Evolutionary conservation across 78 protist genomes (phyloP).

Genomic region (Dictyostelium capitatum): DNA sequence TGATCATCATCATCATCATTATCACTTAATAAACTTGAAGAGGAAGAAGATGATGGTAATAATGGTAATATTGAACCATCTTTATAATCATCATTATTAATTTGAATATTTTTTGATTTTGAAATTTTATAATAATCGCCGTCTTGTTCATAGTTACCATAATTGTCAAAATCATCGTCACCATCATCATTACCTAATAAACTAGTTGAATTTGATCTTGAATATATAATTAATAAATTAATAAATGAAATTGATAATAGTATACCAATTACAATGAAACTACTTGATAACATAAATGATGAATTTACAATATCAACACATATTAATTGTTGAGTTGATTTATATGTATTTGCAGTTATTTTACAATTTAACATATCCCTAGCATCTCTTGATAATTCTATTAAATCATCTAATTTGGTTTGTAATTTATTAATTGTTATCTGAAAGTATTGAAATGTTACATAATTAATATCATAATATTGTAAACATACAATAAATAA

Average conservation of each 20-base stretch:
- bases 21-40: not conserved
- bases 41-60: not conserved
- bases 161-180: not conserved
- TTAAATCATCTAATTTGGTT: not conserved
- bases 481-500: not conserved
- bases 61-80: slow-evolving; percentile 1
- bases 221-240: not conserved
- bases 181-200: not conserved
- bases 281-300: slow-evolving; percentile 15
- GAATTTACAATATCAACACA: slow-evolving; percentile 58
- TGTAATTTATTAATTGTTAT: slow-evolving; percentile 11
- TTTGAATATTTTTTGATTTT: not conserved
- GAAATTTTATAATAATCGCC: not conserved
- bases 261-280: slow-evolving; percentile 16
- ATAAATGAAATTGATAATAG: slow-evolving; percentile 27
- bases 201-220: not conserved
- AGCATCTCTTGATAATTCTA: slow-evolving; percentile 9
- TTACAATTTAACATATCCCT: slow-evolving; percentile 60
- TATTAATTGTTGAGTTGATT: slow-evolving; percentile 40
- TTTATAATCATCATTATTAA: not conserved
- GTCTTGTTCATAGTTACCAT: not conserved
- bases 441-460: not conserved
- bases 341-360: slow-evolving; percentile 27
- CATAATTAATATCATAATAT: not conserved
- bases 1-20: not conserved